Evolutionary conservation across 352 stramenopile genomes (phyloP), one percentile per base, ranked within the genome.

Genomic region (Phytophthora pluvialis): DNA sequence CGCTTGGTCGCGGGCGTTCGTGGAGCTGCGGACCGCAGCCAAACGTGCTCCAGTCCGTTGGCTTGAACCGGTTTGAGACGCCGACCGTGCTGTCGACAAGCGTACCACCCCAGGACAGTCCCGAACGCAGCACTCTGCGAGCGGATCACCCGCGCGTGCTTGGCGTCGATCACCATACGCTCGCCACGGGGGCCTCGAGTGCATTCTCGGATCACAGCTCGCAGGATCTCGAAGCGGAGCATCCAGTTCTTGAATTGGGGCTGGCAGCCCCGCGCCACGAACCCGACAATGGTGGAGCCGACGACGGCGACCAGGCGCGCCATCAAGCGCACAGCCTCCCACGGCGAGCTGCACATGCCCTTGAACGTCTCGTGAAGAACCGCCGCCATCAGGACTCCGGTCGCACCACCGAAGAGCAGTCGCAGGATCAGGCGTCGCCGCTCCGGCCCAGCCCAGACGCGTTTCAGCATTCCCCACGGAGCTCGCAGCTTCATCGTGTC

Each of bases 241-340:
- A 75, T 85, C 80, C 75, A 89, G 48, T 81, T 55, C 16, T 66
- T 54, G 47, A 81, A 83, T 28, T 57, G 63, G 1, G 77, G 75
- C 12, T 51, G 65, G 56, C 56, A 79, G 0, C 75, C 73, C 0
- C 80, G 70, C 5, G 42, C 51, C 6, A 76, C 29, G 42, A 69
- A 72, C n/a, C 5, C n/a, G 36, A 67, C 12, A 29, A 70, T 35
- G 8, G 64, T 75, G 26, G 58, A 65, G 16, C 40, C 32, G 4
- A 72, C 21, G 33, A 69, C 33, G 8, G 38, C 38, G 42, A 60
- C 13, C 33, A 78, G 39, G 51, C 62, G 64, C 18, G 29, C 29
- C 0, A 66, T 12, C 39, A 80, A 70, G 1, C 52, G 59, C 16
- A 77, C 32, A 21, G 64, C 46, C 61, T 80, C 67, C 64, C 58